Conservation (phyloP, 495 filamentous ascomycete genomes). For the Aspergillus hancockii region DNA sequence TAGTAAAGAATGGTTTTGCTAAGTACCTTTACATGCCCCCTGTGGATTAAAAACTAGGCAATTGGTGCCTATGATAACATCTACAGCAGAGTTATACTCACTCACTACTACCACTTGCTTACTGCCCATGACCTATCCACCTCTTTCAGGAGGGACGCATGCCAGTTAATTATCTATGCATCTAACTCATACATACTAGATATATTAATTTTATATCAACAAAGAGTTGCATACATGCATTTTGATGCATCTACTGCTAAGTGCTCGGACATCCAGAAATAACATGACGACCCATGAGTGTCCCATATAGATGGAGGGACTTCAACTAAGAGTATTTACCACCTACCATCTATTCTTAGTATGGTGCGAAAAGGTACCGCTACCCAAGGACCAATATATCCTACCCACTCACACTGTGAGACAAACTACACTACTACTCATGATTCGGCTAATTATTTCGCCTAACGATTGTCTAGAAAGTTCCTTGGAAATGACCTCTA, state of each 20-base stretch:
- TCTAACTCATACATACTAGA: slow-evolving; percentile 1
- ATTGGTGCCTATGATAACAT: neutral
- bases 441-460: neutral
- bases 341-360: neutral
- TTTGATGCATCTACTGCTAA: neutral
- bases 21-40: no score
- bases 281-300: neutral
- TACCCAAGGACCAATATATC: neutral
- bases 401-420: neutral
- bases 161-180: neutral
- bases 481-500: neutral
- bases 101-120: no score
- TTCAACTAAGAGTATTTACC: no score
- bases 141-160: neutral
- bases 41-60: no score
- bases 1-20: neutral
- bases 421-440: neutral
- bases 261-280: neutral
- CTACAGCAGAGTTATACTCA: no score
- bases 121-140: neutral
- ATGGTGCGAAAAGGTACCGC: neutral
- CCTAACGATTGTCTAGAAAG: neutral
- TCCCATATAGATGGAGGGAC: no score
- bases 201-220: neutral
- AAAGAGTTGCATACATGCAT: neutral